Evolutionary conservation across 1,284 basidiomycete genomes (phyloP).

Genomic region (Austroboletus rostrupii): DNA sequence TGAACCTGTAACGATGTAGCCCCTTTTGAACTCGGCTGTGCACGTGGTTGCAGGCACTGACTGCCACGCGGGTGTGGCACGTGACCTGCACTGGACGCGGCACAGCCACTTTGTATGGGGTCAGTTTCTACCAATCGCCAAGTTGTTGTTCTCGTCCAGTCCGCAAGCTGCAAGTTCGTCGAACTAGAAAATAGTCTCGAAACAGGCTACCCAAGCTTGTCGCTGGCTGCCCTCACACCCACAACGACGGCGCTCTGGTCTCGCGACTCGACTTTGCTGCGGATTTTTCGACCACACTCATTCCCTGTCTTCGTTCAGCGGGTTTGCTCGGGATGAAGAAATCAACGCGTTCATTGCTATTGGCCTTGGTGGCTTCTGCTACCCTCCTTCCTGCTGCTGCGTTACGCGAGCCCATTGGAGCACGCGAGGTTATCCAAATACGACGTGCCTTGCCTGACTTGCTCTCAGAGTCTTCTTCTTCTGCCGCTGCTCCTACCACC

Average conservation of each 20-base stretch:
- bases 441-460: conserved; percentile 9
- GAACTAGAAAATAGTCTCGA: background rate
- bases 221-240: conserved; percentile 3
- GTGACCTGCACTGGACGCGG: conserved; percentile 14
- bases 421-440: conserved; percentile 15
- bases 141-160: conserved; percentile 1
- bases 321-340: conserved; percentile 24
- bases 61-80: conserved; percentile 5
- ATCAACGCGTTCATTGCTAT: conserved; percentile 23
- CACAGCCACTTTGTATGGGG: conserved; percentile 25
- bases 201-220: conserved; percentile 3
- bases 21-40: too few relatives aligned
- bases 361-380: conserved; percentile 29
- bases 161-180: conserved; percentile 3
- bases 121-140: conserved; percentile 10
- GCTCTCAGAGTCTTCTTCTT: too few relatives aligned
- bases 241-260: conserved; percentile 12
- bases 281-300: conserved; percentile 23
- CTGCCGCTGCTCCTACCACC: background rate
- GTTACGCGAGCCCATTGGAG: conserved; percentile 24
- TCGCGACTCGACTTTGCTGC: conserved; percentile 18
- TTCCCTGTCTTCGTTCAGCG: conserved; percentile 12
- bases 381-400: conserved; percentile 28
- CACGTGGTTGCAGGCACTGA: too few relatives aligned
- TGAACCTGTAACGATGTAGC: background rate